These are phyloP conservation scores for Pleurozium schreberi DNA, from an alignment of 225 moss, liverwort and hornwort genomes.

Conservation along the genomic window DNA sequence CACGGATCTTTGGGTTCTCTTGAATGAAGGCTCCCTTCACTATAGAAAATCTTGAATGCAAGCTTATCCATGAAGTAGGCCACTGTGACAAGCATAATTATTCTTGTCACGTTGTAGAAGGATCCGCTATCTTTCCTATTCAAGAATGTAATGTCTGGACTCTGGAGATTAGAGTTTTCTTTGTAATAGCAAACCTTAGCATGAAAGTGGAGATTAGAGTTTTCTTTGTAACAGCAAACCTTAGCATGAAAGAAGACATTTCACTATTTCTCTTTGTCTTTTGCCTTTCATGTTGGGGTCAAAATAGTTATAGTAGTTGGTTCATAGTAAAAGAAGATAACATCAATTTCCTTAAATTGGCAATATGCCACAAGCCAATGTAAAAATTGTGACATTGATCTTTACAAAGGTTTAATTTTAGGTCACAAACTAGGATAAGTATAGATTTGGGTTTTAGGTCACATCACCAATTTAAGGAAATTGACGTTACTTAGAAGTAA, in stretches of 20 bases:
- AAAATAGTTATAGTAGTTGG: too few species aligned
- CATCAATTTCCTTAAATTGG: neutral
- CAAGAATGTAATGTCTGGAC: neutral
- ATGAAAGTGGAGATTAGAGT: neutral
- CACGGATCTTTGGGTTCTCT: neutral
- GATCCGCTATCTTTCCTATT: neutral
- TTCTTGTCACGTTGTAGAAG: neutral
- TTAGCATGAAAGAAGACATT: neutral
- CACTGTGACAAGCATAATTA: neutral
- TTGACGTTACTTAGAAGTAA: too few species aligned
- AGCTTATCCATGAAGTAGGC: neutral
- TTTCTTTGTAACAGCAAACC: neutral
- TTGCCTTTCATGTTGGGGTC: neutral
- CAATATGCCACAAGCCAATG: too few species aligned
- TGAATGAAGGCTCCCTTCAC: neutral
- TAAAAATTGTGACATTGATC: neutral
- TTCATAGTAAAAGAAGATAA: neutral
- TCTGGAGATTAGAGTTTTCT: neutral
- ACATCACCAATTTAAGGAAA: too few species aligned
- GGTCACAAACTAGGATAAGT: neutral
- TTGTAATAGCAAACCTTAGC: neutral
- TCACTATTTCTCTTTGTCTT: neutral
- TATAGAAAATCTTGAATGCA: neutral
- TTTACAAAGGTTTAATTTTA: neutral
- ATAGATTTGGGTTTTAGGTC: neutral